These are phyloP conservation scores for Aspergillus fijiensis DNA, from an alignment of 2,329 filamentous ascomycete genomes.

Conservation along the genomic window DNA sequence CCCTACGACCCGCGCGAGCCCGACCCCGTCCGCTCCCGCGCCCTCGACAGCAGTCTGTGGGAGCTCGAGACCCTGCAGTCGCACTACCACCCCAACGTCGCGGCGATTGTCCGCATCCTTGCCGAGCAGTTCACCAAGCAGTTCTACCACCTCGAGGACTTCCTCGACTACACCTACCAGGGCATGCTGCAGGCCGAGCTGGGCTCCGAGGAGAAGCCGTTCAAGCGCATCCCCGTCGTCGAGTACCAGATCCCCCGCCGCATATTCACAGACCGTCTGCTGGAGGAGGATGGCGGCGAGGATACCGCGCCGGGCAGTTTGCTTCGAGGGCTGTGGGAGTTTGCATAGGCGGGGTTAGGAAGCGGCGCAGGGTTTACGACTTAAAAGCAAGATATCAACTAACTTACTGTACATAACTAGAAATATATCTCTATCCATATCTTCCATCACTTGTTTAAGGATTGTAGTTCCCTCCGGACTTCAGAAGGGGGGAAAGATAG, in stretches of 20 bases:
- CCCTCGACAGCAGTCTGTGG: conserved; percentile 93
- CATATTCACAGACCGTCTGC: conserved; percentile 59
- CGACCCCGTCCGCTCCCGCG: conserved; percentile 80
- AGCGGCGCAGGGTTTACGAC: neutral
- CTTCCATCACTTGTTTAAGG: neutral
- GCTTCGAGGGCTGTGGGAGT: conserved; percentile 42
- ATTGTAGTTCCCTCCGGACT: no score
- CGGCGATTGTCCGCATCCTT: conserved; percentile 88
- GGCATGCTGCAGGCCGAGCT: conserved; percentile 79
- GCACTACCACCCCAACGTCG: conserved; percentile 96
- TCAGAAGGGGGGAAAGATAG: no score
- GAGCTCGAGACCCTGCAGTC: conserved; percentile 86
- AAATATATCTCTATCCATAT: neutral
- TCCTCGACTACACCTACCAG: conserved; percentile 86
- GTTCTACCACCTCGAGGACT: conserved; percentile 93
- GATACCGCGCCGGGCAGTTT: conserved; percentile 40
- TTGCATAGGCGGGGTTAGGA: conserved; percentile 19
- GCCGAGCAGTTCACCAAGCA: conserved; percentile 97
- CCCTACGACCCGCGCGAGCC: conserved; percentile 72
- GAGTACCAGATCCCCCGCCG: conserved; percentile 92
- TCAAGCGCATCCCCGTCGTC: conserved; percentile 83
- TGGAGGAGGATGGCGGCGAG: conserved; percentile 41
- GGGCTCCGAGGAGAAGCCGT: conserved; percentile 60
- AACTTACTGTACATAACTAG: conserved; percentile 20
- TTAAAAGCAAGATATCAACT: neutral